Evolutionary conservation across 495 filamentous ascomycete species (phyloP).

Genomic region (Hypomontagnella monticulosa): DNA sequence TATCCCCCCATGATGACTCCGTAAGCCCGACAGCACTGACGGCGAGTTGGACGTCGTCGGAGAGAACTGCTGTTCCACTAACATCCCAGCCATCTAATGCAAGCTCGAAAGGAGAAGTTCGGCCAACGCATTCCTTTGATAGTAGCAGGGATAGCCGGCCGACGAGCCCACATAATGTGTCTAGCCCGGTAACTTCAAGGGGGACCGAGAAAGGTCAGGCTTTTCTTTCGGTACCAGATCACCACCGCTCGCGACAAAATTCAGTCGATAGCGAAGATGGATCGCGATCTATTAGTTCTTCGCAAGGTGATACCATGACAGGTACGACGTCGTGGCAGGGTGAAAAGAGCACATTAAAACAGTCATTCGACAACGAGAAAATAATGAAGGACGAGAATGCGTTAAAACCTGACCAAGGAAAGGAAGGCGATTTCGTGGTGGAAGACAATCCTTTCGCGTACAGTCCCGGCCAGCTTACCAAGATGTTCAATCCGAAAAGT

Average conservation of each 20-base stretch:
- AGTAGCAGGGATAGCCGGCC: conserved; percentile 75
- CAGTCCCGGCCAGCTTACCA: conserved; percentile 74
- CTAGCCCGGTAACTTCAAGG: conserved; percentile 67
- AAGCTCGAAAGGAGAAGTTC: conserved; percentile 57
- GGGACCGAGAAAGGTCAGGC: conserved; percentile 55
- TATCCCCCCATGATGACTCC: conserved; percentile 56
- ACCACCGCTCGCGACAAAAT: conserved; percentile 60
- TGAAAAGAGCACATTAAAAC: conserved; percentile 50
- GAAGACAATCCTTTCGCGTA: conserved; percentile 77
- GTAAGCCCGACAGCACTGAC: conserved; percentile 58
- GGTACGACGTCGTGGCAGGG: conserved; percentile 49
- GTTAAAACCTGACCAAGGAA: conserved; percentile 72
- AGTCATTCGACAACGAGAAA: conserved; percentile 53
- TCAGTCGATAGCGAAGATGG: conserved; percentile 64
- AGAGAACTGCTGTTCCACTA: conserved; percentile 46
- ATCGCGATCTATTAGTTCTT: conserved; percentile 55
- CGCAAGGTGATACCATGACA: conserved; percentile 54
- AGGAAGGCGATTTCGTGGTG: conserved; percentile 70
- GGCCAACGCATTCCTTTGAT: conserved; percentile 73
- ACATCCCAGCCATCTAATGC: conserved; percentile 49
- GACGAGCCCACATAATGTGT: conserved; percentile 90
- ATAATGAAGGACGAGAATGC: conserved; percentile 63
- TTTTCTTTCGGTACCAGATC: conserved; percentile 61
- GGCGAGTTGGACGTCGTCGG: conserved; percentile 58
- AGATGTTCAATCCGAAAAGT: conserved; percentile 79